Base-by-base conservation (phyloP, 768 basidiomycete genomes). In the Leccinellum rugosiceps region DNA sequence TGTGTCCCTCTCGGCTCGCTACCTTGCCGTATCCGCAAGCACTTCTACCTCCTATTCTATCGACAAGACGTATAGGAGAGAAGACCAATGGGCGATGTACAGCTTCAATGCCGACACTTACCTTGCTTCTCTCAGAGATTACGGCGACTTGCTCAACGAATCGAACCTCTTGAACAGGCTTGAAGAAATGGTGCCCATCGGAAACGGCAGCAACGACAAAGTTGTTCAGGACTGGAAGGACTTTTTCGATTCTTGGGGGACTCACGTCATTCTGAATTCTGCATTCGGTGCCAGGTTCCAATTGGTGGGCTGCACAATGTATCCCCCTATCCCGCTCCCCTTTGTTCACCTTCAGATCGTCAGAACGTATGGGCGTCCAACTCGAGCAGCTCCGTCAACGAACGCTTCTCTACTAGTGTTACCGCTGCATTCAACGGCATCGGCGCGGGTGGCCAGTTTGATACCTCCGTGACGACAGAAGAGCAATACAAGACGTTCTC, bases 71-170 rank as follows among this genome's bases (percentile, higher is more conserved):
- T 52, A 51, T 50, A 54, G 48, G 32, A 50, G 61, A 28, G 57
- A 63, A 41, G 50, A 53, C 15, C 62, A 63, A 45, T 62, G 41
- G 34, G 62, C 62, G n/a, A 50, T 63, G 56, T 63, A 63, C 53
- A 58, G 61, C 14, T 63, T 61, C 52, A 63, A 62, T 38, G 43
- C 60, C 1, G 52, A 58, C 31, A 50, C 48, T 3, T 63, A 63
- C 50, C 46, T 55, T 3, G 62, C 62, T 31, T 49, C 48, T 15
- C 17, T 63, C 35, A 50, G 47, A 46, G 23, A 63, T 25, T 63
- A 63, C 14, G 45, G 9, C 8, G 48, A 55, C 54, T 25, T 58
- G 41, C 49, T 55, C 17, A 48, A 50, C 15, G 49, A 56, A 50
- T 26, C 28, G 5, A 25, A 38, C 23, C 56, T 56, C 21, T 11